Evolutionary conservation across 345 rosid genomes (phyloP).

Genomic region (Populus ilicifolia): DNA sequence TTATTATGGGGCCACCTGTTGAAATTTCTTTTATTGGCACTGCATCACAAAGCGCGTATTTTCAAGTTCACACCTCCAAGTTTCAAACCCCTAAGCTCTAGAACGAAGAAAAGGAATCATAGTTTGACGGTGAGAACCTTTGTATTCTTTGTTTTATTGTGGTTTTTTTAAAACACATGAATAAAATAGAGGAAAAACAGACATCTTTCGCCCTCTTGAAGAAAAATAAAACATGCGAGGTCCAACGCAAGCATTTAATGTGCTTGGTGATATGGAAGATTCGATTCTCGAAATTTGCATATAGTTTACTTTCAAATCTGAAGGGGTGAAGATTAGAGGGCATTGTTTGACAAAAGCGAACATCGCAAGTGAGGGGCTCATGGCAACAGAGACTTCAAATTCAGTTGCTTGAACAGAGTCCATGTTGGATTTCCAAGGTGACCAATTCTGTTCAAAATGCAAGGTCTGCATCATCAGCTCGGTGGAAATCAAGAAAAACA

Average conservation of each 20-base stretch:
- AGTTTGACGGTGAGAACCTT: constrained; percentile 20
- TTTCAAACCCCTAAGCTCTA: constrained; percentile 33
- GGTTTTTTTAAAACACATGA: constrained; percentile 4
- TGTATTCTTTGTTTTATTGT: constrained; percentile 9
- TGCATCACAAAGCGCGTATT: constrained; percentile 20
- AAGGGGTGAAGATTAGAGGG: constrained; percentile 43
- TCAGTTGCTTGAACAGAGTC: constrained; percentile 28
- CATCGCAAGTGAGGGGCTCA: constrained; percentile 13
- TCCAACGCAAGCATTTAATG: constrained; percentile 58
- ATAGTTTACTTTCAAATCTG: constrained; percentile 12
- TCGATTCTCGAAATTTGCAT: constrained; percentile 55
- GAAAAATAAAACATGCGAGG: constrained; percentile 41
- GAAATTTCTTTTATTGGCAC: constrained; percentile 8
- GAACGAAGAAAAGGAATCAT: constrained; percentile 7
- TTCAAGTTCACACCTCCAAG: constrained; percentile 3
- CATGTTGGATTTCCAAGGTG: constrained; percentile 37
- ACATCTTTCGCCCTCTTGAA: constrained; percentile 61
- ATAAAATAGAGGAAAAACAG: constrained; percentile 47
- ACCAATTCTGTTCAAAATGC: constrained; percentile 13
- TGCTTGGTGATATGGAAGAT: constrained; percentile 64
- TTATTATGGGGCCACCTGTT: constrained; percentile 9
- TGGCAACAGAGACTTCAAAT: constrained; percentile 23
- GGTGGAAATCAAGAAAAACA: neutral
- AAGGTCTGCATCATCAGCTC: constrained; percentile 17
- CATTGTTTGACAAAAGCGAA: constrained; percentile 41